Evolutionary conservation across 208 protist genomes (phyloP).

Genomic region (Wallacemonas sp.): DNA sequence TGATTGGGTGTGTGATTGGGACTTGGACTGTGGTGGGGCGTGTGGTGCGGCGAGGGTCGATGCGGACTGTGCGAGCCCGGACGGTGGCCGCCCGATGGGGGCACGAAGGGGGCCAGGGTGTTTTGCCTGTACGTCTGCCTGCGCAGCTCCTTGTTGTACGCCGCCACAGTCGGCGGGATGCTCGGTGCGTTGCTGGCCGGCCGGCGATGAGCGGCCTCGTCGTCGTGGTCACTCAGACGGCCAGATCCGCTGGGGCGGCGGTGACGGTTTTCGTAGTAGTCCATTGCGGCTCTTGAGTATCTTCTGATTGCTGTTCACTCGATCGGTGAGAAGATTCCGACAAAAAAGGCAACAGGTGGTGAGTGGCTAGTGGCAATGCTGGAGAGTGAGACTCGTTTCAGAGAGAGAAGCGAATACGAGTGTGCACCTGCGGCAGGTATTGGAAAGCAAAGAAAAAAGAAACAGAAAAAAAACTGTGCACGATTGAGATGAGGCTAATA

Average conservation of each 20-base stretch:
- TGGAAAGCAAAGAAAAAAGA: not conserved
- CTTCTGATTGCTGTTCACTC: no score
- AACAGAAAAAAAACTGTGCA: no score
- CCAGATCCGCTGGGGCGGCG: not conserved
- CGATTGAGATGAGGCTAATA: no score
- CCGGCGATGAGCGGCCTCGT: not conserved
- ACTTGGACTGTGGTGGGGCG: not conserved
- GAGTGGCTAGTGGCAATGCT: no score
- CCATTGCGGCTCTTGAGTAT: no score
- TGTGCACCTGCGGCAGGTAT: not conserved
- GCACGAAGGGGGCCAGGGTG: not conserved
- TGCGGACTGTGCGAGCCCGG: not conserved
- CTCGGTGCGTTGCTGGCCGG: not conserved
- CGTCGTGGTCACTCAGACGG: not conserved
- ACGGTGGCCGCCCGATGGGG: no score
- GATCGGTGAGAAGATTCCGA: no score
- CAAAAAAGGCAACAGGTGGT: no score
- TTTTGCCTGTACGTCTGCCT: not conserved
- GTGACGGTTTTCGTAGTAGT: no score
- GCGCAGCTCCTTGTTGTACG: slow-evolving; percentile 9
- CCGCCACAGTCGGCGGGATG: not conserved
- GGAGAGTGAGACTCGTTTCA: no score
- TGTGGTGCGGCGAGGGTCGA: not conserved
- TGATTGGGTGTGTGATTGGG: not conserved
- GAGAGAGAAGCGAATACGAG: no score